phyloP scores from a whole-genome alignment of 139 green algal genomes.

The Chlamydomonas sphaeroides region DNA sequence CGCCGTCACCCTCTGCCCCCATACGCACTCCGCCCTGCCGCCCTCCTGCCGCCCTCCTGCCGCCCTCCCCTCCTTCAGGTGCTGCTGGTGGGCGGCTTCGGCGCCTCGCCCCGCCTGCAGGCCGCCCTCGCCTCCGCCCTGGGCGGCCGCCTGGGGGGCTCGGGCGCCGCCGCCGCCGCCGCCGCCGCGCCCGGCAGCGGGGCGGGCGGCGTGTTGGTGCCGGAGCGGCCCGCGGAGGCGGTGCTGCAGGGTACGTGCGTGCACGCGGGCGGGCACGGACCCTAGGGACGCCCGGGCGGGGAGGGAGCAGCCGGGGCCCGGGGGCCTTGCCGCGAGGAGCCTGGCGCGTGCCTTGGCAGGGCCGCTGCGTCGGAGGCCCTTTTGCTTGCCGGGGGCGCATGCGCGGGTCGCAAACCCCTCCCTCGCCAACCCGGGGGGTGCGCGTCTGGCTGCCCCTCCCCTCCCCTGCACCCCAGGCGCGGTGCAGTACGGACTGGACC shows the following conservation, averaged over 20 bases:
- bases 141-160: background rate
- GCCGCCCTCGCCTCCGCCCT: background rate
- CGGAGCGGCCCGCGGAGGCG: background rate
- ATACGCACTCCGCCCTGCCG: too few species aligned
- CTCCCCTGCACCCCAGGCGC: slow-evolving; percentile 12
- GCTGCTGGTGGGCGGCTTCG: slow-evolving; percentile 43
- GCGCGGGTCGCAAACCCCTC: too few species aligned
- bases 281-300: background rate
- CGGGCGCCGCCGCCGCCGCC: too few species aligned
- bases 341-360: too few species aligned
- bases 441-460: too few species aligned
- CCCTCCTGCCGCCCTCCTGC: background rate
- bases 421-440: too few species aligned
- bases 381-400: too few species aligned
- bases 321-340: too few species aligned
- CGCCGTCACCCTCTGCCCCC: background rate
- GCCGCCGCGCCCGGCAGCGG: too few species aligned
- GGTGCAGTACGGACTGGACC: slow-evolving; percentile 14
- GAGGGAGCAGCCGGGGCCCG: too few species aligned
- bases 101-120: slow-evolving; percentile 23
- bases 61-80: background rate
- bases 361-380: too few species aligned
- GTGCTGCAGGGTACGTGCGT: slow-evolving; percentile 26
- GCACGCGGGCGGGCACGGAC: background rate
- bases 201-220: slow-evolving; percentile 28